phyloP scores from a whole-genome alignment of 768 basidiomycete species.

The Termitomyces sp. region DNA sequence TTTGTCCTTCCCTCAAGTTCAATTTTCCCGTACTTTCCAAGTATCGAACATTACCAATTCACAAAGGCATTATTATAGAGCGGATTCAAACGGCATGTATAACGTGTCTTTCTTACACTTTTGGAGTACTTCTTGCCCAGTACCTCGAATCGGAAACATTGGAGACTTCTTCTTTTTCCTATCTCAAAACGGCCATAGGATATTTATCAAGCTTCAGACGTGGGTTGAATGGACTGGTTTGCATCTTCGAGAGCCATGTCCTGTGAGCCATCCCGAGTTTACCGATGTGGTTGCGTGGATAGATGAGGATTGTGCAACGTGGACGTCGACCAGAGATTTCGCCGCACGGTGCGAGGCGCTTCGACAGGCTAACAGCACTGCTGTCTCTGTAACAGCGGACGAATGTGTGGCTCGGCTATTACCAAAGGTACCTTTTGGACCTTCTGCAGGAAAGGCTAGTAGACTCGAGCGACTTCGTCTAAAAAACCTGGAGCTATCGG shows the following conservation, averaged over 20 bases:
- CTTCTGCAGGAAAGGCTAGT: not conserved
- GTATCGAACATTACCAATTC: not conserved
- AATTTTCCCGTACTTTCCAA: not conserved
- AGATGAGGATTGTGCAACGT: not conserved
- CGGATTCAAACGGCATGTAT: not conserved
- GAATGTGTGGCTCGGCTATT: not conserved
- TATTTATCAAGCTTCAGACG: not conserved
- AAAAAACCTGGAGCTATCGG: not conserved
- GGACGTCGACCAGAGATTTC: not conserved
- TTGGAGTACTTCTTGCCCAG: not conserved
- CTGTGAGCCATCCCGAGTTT: not conserved
- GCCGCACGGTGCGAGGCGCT: not conserved
- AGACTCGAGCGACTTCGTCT: not conserved
- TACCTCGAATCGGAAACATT: not conserved
- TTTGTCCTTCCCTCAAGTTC: not conserved
- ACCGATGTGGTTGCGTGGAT: conserved; percentile 2
- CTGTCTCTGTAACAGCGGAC: not conserved
- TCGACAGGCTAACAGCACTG: not conserved
- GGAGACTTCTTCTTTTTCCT: conserved; percentile 4
- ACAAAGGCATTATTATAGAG: not conserved
- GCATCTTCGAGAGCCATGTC: not conserved
- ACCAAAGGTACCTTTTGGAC: not conserved
- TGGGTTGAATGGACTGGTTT: conserved; percentile 5
- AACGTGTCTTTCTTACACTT: conserved; percentile 1
- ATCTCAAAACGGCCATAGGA: not conserved